A percentile compares a stretch with the other conserved stretches of the same genome.
These are phyloP conservation scores for Phaffia tasmanica DNA, from an alignment of 768 basidiomycete genomes.

Conservation along the genomic window DNA sequence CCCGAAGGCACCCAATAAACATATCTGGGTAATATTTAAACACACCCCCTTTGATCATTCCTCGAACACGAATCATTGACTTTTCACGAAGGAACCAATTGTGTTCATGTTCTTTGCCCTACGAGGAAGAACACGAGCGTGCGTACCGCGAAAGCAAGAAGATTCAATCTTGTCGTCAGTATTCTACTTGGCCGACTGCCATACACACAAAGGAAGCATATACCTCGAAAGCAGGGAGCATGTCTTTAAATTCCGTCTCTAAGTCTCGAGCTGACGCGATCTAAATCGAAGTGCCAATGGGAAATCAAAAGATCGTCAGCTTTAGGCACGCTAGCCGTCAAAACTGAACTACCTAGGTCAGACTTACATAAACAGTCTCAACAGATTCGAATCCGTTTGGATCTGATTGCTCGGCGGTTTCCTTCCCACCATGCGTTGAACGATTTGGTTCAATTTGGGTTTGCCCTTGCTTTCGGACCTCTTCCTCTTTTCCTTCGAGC, in stretches of 20 bases:
- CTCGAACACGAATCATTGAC: slow-evolving; percentile 63
- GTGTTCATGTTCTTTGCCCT: slow-evolving; percentile 96
- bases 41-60: slow-evolving; percentile 80
- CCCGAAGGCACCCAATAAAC: slow-evolving; percentile 64
- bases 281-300: slow-evolving; percentile 26
- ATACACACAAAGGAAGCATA: slow-evolving; percentile 30
- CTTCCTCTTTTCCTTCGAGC: background rate
- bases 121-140: slow-evolving; percentile 2
- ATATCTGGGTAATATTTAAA: slow-evolving; percentile 59
- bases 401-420: slow-evolving; percentile 10
- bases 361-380: slow-evolving; percentile 32
- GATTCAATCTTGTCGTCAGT: too few relatives aligned
- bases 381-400: slow-evolving; percentile 27
- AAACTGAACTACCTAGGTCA: background rate
- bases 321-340: background rate
- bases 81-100: slow-evolving; percentile 82
- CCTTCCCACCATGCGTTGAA: background rate
- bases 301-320: background rate
- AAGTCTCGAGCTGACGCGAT: slow-evolving; percentile 76
- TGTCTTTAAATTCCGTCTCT: slow-evolving; percentile 67
- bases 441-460: slow-evolving; percentile 24
- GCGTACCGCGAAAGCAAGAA: background rate
- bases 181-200: too few relatives aligned
- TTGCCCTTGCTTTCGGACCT: background rate
- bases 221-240: slow-evolving; percentile 73